Evolutionary conservation across 306 rosid species (phyloP), one percentile per base, ranked within the genome.

Genomic region (Gastrolobium bilobum): DNA sequence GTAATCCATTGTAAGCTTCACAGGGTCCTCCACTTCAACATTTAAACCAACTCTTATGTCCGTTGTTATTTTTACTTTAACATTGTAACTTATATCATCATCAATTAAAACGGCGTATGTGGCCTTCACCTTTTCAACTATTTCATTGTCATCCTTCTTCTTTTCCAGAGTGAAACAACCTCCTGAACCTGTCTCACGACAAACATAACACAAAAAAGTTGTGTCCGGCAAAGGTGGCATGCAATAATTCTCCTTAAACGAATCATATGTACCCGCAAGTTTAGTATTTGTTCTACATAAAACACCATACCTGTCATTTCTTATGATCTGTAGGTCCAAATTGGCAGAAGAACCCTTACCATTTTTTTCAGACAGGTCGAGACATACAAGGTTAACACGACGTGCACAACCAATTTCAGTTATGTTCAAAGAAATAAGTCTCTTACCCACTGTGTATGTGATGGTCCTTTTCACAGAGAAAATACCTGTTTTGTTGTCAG

Each of bases 181-280:
- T 7, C 79, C 62, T 0, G 8, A 35, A 20, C 79, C 51, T 0
- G 50, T 75, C 38, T 47, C 61, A 3, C 62, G 61, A 34, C 79
- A 61, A 47, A 35, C 37, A 14, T 61, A 75, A 11, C 60, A 47
- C 0, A 44, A 3, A 1, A 75, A 11, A 35, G 61, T 62, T 1
- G 79, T 37, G 50, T 75, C 71, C 2, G 71, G 34, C 62, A 75
- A 11, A 4, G 79, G 79, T 3, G 79, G 71, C 61, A 75, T 62
- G 1, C 9, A 47, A 26, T 75, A 75, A 26, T 52, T 50, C n/a
- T 61, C 62, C 79, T 75, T 75, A 20, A 15, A 75, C 2, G 62
- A 75, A 47, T 75, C 61, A 10, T 34, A 75, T 0, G 71, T 61
- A 6, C 79, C 79, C 0, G 13, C 4, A 2, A 75, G 9, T 29